Conservation (phyloP, 148 eudicot genomes). For the Vaccinium macrocarpon region DNA sequence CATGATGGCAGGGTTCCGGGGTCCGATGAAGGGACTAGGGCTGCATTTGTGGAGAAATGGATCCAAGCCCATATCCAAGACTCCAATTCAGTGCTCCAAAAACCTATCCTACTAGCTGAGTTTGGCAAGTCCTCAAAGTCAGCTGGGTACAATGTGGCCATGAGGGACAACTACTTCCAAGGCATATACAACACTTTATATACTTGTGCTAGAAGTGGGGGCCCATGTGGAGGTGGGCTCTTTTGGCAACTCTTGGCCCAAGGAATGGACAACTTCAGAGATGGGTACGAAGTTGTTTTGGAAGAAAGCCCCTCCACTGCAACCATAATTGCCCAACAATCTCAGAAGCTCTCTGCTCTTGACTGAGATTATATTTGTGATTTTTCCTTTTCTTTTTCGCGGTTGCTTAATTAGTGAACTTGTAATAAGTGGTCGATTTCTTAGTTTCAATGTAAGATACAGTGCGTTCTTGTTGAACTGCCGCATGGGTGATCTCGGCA, state of each 20-base stretch:
- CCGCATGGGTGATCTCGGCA: neutral
- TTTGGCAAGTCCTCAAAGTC: constrained; percentile 35
- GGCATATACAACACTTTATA: constrained; percentile 23
- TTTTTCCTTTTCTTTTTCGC: neutral
- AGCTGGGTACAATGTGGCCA: constrained; percentile 17
- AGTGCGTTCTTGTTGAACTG: neutral
- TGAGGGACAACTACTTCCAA: constrained; percentile 25
- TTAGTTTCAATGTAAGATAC: neutral
- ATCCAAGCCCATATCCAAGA: constrained; percentile 29
- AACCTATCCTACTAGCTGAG: constrained; percentile 30
- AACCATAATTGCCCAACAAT: constrained; percentile 27
- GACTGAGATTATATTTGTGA: neutral
- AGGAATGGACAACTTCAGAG: constrained; percentile 32
- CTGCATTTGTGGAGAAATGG: constrained; percentile 34
- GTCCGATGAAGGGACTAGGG: constrained; percentile 12
- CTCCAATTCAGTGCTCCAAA: constrained; percentile 20
- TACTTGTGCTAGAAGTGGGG: constrained; percentile 25
- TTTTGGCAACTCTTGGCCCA: constrained; percentile 37
- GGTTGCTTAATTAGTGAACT: neutral
- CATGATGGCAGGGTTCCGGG: constrained; percentile 24
- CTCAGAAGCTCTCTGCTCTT: constrained; percentile 11
- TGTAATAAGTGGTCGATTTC: neutral
- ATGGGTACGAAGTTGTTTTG: constrained; percentile 34
- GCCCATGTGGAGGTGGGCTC: constrained; percentile 28
- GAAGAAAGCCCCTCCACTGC: constrained; percentile 29